A percentile compares a stretch with the other conserved stretches of the same genome.
Evolutionary conservation across 179 eudicot species (phyloP).

Genomic region (Actinidia chinensis): DNA sequence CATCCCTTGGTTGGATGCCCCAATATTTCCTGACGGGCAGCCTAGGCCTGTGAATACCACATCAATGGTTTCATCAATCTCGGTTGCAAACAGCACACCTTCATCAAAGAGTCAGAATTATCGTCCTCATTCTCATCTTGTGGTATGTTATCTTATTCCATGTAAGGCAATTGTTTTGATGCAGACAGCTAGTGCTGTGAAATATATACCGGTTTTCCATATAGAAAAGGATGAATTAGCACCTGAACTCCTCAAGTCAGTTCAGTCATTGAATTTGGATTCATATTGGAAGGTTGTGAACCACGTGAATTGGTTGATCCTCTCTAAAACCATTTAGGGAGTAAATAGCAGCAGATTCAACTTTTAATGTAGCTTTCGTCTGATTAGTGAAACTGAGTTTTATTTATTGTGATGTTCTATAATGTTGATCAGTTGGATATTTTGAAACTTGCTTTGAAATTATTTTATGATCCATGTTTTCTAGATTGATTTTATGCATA

Average conservation of each 20-base stretch:
- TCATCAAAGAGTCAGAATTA: slow-evolving; percentile 47
- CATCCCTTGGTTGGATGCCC: slow-evolving; percentile 46
- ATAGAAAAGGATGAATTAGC: neutral
- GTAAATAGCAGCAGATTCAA: neutral
- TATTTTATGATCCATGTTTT: neutral
- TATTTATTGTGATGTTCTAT: neutral
- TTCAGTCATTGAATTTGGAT: neutral
- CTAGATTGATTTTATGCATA: neutral
- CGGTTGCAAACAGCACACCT: slow-evolving; percentile 37
- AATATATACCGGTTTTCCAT: neutral
- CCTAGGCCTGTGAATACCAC: slow-evolving; percentile 35
- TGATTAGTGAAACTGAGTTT: neutral
- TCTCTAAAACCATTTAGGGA: neutral
- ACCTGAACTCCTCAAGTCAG: neutral
- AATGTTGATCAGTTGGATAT: neutral
- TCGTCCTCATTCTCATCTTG: slow-evolving; percentile 41
- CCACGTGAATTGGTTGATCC: slow-evolving; percentile 5
- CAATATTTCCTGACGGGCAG: slow-evolving; percentile 46
- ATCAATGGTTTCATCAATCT: slow-evolving; percentile 29
- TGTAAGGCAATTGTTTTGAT: neutral
- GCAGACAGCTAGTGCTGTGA: neutral
- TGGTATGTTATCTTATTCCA: slow-evolving; percentile 36
- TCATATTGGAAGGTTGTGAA: neutral
- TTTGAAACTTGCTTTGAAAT: neutral
- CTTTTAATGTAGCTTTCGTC: neutral